Percentiles rank a stretch among this genome's conserved stretches.
Conservation (phyloP, 2,329 filamentous ascomycete species). For the Colletotrichum kahawae region DNA sequence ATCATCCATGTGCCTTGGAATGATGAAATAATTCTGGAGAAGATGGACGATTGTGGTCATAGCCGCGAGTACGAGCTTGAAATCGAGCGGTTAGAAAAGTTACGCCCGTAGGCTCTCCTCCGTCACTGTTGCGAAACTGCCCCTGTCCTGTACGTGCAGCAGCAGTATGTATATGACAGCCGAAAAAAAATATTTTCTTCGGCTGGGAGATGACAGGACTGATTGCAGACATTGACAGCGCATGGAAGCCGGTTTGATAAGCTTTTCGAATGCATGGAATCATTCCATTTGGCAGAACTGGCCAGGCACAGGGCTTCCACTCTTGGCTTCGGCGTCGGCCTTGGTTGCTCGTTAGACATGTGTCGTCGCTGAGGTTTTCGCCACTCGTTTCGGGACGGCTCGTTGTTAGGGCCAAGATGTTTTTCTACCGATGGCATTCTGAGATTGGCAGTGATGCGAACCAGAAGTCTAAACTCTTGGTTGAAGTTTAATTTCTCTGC, state of each 20-base stretch:
- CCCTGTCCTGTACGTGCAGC: not conserved
- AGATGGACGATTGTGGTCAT: not conserved
- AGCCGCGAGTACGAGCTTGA: conserved; percentile 14
- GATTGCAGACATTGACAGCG: not conserved
- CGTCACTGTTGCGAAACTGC: not conserved
- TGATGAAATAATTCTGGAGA: not conserved
- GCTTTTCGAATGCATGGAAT: not conserved
- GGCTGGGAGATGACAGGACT: not conserved
- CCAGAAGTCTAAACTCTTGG: not conserved
- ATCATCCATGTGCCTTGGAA: not conserved
- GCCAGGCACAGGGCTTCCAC: not conserved
- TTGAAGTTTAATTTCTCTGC: not conserved
- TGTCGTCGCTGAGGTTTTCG: not conserved
- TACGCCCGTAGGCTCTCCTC: not conserved
- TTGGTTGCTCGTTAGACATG: not conserved
- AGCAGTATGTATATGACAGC: not conserved
- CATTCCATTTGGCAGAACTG: not conserved
- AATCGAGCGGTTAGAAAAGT: not conserved
- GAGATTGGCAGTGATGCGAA: not conserved
- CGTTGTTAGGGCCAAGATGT: not conserved
- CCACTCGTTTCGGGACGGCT: conserved; percentile 9
- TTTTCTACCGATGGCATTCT: not conserved
- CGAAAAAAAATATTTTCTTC: not conserved
- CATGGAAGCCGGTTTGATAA: not conserved
- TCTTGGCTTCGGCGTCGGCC: not conserved